Conservation (phyloP, 2,329 filamentous ascomycete species). For the Fonsecaea monophora region DNA sequence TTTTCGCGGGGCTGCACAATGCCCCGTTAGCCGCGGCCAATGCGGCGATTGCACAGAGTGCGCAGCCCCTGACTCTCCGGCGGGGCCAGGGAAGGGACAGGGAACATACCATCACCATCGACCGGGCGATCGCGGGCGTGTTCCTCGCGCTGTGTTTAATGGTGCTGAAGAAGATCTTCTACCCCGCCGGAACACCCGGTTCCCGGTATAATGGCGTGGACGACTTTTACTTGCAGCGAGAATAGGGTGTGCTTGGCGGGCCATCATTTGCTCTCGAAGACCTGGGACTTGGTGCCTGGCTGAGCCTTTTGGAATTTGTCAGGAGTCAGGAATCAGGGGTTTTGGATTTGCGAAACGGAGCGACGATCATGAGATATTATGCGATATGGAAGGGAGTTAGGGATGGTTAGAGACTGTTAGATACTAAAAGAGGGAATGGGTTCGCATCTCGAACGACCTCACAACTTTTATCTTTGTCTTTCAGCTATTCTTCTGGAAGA, state of each 20-base stretch:
- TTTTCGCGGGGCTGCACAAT: conserved; percentile 27
- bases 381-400: no score
- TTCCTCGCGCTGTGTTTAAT: conserved; percentile 73
- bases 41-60: conserved; percentile 23
- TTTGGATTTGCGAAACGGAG: no score
- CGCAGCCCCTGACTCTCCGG: conserved; percentile 15
- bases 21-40: conserved; percentile 31
- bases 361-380: no score
- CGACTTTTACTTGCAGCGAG: conserved; percentile 36
- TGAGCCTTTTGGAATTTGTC: no score
- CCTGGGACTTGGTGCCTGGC: no score
- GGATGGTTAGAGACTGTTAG: no score
- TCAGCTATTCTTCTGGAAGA: no score
- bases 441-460: no score
- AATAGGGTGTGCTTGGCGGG: not conserved
- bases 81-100: conserved; percentile 12
- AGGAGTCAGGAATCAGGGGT: no score
- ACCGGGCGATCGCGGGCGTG: conserved; percentile 77
- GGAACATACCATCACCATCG: conserved; percentile 67
- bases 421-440: no score
- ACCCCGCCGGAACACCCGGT: conserved; percentile 31
- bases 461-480: no score
- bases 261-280: not conserved
- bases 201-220: conserved; percentile 26
- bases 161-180: conserved; percentile 61